phyloP scores from a whole-genome alignment of 2,329 filamentous ascomycete species.

The Mycocentrospora acerina region DNA sequence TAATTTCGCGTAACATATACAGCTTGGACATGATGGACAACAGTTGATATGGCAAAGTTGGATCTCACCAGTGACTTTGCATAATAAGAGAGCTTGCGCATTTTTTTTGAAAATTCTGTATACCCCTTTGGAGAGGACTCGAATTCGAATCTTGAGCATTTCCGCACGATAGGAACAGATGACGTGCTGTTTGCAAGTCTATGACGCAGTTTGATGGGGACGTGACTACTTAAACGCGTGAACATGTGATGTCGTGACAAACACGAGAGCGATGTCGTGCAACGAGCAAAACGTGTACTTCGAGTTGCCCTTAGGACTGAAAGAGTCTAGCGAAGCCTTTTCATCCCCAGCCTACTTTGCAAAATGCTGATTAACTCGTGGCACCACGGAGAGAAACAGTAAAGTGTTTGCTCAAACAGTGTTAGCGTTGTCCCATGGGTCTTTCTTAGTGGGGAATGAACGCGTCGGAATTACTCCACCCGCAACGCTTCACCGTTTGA shows the following conservation, averaged over 20 bases:
- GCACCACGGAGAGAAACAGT: no score
- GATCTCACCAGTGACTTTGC: constrained; percentile 12
- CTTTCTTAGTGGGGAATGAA: constrained; percentile 17
- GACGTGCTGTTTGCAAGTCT: no score
- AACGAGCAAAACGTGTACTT: no score
- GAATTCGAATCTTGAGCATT: not conserved
- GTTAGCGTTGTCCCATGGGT: constrained; percentile 12
- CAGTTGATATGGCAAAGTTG: constrained; percentile 21
- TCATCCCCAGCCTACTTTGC: no score
- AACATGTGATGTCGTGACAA: constrained; percentile 10
- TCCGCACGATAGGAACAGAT: not conserved
- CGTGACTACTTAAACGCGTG: constrained; percentile 9
- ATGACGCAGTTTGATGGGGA: not conserved
- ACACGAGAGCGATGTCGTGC: not conserved
- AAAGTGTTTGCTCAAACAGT: not conserved
- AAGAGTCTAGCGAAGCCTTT: no score
- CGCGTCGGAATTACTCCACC: constrained; percentile 18
- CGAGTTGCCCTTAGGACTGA: no score
- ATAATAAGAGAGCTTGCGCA: constrained; percentile 8
- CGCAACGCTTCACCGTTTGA: constrained; percentile 1
- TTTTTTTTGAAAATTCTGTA: constrained; percentile 7
- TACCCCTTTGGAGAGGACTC: constrained; percentile 7
- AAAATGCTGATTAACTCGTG: no score
- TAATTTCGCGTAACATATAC: constrained; percentile 7
- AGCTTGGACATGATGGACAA: not conserved